Evolutionary conservation across 176 grass and related monocot genomes (phyloP).

Genomic region (Avena sativa): DNA sequence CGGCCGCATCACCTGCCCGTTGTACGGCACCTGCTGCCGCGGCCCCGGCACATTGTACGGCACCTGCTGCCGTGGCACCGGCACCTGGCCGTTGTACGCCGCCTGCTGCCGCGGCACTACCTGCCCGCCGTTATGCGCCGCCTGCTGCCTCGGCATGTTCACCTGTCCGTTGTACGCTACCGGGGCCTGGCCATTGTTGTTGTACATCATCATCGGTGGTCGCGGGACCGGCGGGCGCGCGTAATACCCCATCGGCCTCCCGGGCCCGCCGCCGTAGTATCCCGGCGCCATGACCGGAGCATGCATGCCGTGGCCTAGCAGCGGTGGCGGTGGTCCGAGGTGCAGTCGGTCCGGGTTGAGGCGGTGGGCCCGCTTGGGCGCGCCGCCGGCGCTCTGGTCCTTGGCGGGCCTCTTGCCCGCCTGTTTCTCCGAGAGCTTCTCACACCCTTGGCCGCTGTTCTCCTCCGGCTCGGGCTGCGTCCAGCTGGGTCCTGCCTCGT

Average conservation of each 20-base stretch:
- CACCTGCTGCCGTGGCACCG: not conserved
- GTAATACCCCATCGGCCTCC: not conserved
- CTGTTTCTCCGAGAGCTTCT: slow-evolving; percentile 10
- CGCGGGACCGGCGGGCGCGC: not conserved
- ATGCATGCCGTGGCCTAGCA: not conserved
- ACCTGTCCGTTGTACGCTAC: not conserved
- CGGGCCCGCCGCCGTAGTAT: not conserved
- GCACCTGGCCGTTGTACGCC: not conserved
- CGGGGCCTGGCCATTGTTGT: not conserved
- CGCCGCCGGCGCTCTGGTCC: not conserved
- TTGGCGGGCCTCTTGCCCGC: slow-evolving; percentile 40
- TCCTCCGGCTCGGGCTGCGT: not conserved
- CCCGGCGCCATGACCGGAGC: not conserved
- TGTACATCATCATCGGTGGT: not conserved
- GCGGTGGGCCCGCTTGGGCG: not conserved
- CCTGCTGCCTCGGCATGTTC: not conserved
- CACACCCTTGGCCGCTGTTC: too few relatives aligned
- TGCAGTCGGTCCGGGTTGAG: not conserved
- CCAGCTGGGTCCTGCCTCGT: not conserved
- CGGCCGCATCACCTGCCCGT: not conserved
- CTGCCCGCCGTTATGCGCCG: not conserved
- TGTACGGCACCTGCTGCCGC: not conserved
- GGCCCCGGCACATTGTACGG: not conserved
- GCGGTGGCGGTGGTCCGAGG: not conserved
- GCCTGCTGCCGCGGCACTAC: not conserved